These are phyloP conservation scores for Bassia scoparia DNA, from an alignment of 148 eudicot species.

Conservation along the genomic window DNA sequence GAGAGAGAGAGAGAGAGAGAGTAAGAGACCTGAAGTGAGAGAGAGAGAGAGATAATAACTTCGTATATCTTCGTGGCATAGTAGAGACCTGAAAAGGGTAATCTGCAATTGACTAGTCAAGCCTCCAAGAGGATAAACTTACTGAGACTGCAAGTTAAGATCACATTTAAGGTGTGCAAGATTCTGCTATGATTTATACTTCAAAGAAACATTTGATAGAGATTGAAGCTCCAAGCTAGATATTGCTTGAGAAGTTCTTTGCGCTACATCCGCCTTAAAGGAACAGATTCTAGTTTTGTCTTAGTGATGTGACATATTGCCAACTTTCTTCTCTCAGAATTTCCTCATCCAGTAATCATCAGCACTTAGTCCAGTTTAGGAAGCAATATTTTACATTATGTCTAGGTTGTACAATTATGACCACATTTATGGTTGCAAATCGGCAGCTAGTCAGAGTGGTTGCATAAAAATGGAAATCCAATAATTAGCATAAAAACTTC, in stretches of 20 bases:
- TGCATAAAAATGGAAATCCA: slow-evolving; percentile 1
- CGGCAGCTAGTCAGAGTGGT: slow-evolving; percentile 14
- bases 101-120: slow-evolving; percentile 1
- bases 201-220: slow-evolving; percentile 21
- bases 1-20: too few species aligned
- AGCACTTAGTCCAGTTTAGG: slow-evolving; percentile 11
- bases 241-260: slow-evolving; percentile 17
- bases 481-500: slow-evolving; percentile 2
- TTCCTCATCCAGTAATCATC: slow-evolving; percentile 14
- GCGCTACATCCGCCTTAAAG: slow-evolving; percentile 19
- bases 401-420: background rate
- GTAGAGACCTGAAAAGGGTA: background rate
- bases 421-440: slow-evolving; percentile 6
- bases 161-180: slow-evolving; percentile 12
- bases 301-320: slow-evolving; percentile 21
- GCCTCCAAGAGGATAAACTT: slow-evolving; percentile 12
- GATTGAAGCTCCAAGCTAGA: slow-evolving; percentile 22
- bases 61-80: background rate
- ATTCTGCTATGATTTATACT: slow-evolving; percentile 9
- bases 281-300: slow-evolving; percentile 17
- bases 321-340: slow-evolving; percentile 20
- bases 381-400: slow-evolving; percentile 6
- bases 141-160: slow-evolving; percentile 22
- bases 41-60: too few species aligned
- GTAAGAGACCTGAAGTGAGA: too few species aligned